Conservation (phyloP, 768 basidiomycete genomes). For the Podaxis rugospora region DNA sequence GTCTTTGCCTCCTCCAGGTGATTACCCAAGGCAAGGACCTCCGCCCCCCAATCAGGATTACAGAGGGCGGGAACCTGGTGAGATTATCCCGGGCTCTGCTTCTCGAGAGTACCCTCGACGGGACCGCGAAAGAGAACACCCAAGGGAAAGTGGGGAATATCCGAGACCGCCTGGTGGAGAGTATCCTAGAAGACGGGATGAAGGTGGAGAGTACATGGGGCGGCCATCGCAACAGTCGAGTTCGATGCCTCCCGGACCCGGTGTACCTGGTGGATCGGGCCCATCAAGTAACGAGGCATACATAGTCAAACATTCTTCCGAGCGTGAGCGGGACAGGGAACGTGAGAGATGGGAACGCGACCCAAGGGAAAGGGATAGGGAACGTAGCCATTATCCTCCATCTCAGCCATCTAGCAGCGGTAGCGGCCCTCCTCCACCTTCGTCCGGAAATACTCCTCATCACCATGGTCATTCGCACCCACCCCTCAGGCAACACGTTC, state of each 20-base stretch:
- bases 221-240: background rate
- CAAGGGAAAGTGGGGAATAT: slow-evolving; percentile 7
- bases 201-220: background rate
- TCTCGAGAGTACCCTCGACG: slow-evolving; percentile 6
- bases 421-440: slow-evolving; percentile 1
- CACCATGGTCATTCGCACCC: slow-evolving; percentile 5
- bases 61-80: slow-evolving; percentile 6
- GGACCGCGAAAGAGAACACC: slow-evolving; percentile 7
- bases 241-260: slow-evolving; percentile 6
- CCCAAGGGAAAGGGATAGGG: slow-evolving; percentile 12
- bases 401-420: background rate
- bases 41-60: slow-evolving; percentile 5
- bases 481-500: background rate
- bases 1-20: slow-evolving; percentile 8
- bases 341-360: slow-evolving; percentile 13
- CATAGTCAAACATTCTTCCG: slow-evolving; percentile 4
- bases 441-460: background rate
- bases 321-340: slow-evolving; percentile 13
- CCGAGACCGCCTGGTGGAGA: slow-evolving; percentile 5
- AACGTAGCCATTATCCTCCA: slow-evolving; percentile 6
- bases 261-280: background rate
- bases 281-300: background rate
- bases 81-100: background rate
- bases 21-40: slow-evolving; percentile 5
- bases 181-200: slow-evolving; percentile 8